Conservation (phyloP, 176 grass and related monocot species). For the Cocos nucifera region DNA sequence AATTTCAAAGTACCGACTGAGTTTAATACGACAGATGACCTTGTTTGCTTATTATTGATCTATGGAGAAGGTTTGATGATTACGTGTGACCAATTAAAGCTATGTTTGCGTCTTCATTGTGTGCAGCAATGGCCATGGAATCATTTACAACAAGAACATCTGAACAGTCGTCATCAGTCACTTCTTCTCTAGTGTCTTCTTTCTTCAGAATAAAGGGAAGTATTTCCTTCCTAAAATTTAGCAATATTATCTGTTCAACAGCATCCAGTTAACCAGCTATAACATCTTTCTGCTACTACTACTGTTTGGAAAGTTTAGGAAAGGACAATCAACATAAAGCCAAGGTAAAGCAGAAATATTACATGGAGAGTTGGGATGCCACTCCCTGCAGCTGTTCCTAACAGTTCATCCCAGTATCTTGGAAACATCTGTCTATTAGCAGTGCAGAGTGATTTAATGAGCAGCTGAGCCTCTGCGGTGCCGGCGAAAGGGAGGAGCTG, state of each 20-base stretch:
- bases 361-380: slow-evolving; percentile 57
- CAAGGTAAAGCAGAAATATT: too few relatives aligned
- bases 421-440: slow-evolving; percentile 49
- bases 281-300: too few relatives aligned
- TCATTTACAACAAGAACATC: slow-evolving; percentile 66
- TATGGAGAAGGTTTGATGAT: neutral
- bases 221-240: slow-evolving; percentile 89
- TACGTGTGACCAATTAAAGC: slow-evolving; percentile 71
- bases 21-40: too few relatives aligned
- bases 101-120: slow-evolving; percentile 74
- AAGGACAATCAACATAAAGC: too few relatives aligned
- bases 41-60: too few relatives aligned
- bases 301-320: too few relatives aligned
- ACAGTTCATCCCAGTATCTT: slow-evolving; percentile 66
- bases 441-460: slow-evolving; percentile 42
- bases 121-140: slow-evolving; percentile 49
- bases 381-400: slow-evolving; percentile 58
- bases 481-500: slow-evolving; percentile 67
- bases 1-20: too few relatives aligned
- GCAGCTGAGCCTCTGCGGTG: slow-evolving; percentile 23
- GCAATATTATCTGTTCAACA: slow-evolving; percentile 44
- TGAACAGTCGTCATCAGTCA: slow-evolving; percentile 54
- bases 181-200: neutral
- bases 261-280: too few relatives aligned
- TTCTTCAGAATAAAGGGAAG: slow-evolving; percentile 43